Conservation (phyloP, 768 basidiomycete species). For the Amanita polypyramis region DNA sequence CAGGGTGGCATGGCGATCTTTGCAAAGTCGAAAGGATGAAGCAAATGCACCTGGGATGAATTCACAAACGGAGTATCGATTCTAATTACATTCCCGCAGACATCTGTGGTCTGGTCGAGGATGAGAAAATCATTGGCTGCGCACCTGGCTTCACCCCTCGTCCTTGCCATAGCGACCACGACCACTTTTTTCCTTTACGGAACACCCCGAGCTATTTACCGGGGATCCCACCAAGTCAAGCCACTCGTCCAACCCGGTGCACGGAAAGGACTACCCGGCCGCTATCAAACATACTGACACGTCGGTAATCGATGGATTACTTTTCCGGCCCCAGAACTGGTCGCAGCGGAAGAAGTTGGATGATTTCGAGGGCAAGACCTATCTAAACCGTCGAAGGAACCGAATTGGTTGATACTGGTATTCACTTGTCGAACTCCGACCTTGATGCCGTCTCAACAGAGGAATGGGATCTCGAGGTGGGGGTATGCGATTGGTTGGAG, state of each 20-base stretch:
- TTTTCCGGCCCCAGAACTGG: slow-evolving; percentile 12
- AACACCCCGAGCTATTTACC: slow-evolving; percentile 13
- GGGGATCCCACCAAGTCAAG: slow-evolving; percentile 11
- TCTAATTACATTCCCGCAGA: no score
- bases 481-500: neutral
- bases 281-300: neutral
- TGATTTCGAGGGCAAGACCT: slow-evolving; percentile 15
- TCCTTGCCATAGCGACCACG: slow-evolving; percentile 8
- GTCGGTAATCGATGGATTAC: slow-evolving; percentile 13
- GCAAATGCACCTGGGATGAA: no score
- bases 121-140: no score
- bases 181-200: slow-evolving; percentile 12
- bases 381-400: neutral
- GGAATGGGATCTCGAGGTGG: neutral
- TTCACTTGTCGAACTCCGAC: neutral
- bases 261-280: slow-evolving; percentile 11
- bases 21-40: no score
- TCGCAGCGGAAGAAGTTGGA: slow-evolving; percentile 13
- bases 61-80: no score
- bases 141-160: no score
- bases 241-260: slow-evolving; percentile 10
- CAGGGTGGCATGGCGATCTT: no score
- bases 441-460: neutral
- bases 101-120: no score
- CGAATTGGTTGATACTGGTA: neutral